Conservation (phyloP, 2,329 filamentous ascomycete genomes). For the Ascochyta viciae-villosae region DNA sequence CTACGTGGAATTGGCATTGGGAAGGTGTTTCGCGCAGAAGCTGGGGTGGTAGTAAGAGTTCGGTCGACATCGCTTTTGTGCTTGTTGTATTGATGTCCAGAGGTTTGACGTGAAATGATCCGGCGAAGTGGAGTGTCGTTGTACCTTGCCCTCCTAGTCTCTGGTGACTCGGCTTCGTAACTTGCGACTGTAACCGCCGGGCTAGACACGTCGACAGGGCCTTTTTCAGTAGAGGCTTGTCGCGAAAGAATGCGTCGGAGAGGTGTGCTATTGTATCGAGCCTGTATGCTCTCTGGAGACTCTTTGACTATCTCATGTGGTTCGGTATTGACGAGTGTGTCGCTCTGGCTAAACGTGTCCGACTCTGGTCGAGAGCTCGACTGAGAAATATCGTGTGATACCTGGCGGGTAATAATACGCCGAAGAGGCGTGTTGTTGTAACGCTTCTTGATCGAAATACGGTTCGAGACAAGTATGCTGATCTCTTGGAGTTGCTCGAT, state of each 20-base stretch:
- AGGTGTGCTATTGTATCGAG: constrained; percentile 5
- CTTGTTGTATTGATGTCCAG: background rate
- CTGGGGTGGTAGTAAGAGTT: background rate
- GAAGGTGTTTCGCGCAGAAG: background rate
- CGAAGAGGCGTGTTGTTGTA: constrained; percentile 15
- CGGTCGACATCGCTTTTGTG: background rate
- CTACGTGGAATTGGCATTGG: background rate
- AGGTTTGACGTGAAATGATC: constrained; percentile 1
- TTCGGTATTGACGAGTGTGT: constrained; percentile 2
- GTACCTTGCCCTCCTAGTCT: background rate
- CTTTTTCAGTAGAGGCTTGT: background rate
- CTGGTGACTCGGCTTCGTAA: background rate
- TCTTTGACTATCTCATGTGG: background rate
- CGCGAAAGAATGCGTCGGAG: constrained; percentile 6
- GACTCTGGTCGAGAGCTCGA: background rate
- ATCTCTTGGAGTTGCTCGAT: constrained; percentile 8
- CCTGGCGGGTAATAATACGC: constrained; percentile 3
- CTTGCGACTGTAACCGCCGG: too few relatives aligned
- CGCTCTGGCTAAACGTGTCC: constrained; percentile 3
- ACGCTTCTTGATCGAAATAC: constrained; percentile 11
- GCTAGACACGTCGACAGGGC: rapidly evolving
- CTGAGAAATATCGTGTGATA: background rate
- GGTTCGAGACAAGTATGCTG: background rate
- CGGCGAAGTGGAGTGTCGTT: constrained; percentile 14
- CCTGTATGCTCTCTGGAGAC: background rate